Evolutionary conservation across 1,284 basidiomycete genomes (phyloP).

Genomic region (Coniferiporia weirii): DNA sequence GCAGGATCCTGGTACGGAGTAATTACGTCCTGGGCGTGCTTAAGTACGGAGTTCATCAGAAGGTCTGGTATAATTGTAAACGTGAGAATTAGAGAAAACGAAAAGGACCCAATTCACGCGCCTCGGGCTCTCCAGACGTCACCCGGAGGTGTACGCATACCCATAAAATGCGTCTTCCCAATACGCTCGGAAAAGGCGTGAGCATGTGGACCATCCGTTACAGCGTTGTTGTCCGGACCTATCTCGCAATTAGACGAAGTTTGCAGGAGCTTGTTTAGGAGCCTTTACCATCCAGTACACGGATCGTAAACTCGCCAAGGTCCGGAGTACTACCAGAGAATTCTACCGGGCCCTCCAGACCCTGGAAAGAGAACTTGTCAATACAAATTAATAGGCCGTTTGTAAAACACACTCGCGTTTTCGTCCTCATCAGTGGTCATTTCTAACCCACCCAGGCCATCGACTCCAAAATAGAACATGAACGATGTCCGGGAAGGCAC

Average conservation of each 20-base stretch:
- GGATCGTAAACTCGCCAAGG: slow-evolving; percentile 77
- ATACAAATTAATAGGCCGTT: slow-evolving; percentile 10
- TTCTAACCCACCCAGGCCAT: slow-evolving; percentile 78
- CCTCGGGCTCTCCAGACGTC: slow-evolving; percentile 85
- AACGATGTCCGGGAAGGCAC: slow-evolving; percentile 62
- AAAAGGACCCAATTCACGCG: slow-evolving; percentile 26
- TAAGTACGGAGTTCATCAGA: slow-evolving; percentile 59
- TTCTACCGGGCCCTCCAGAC: slow-evolving; percentile 61
- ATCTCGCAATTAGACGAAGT: not conserved
- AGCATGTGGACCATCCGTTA: slow-evolving; percentile 51
- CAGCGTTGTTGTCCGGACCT: slow-evolving; percentile 55
- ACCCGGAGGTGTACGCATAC: slow-evolving; percentile 57
- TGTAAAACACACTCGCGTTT: slow-evolving; percentile 42
- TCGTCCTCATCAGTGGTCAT: slow-evolving; percentile 73
- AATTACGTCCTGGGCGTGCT: slow-evolving; percentile 51
- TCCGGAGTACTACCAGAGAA: slow-evolving; percentile 72
- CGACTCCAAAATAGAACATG: slow-evolving; percentile 83
- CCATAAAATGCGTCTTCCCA: slow-evolving; percentile 71
- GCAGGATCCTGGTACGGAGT: slow-evolving; percentile 49
- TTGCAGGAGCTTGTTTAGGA: not conserved
- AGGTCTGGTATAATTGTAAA: slow-evolving; percentile 41
- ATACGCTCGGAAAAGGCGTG: slow-evolving; percentile 57
- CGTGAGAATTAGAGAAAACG: slow-evolving; percentile 1
- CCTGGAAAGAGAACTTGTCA: slow-evolving; percentile 40
- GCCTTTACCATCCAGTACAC: slow-evolving; percentile 70